A percentile compares a stretch with the other conserved stretches of the same genome.
These are phyloP conservation scores for Russula lepida DNA, from an alignment of 768 basidiomycete genomes.

Conservation along the genomic window DNA sequence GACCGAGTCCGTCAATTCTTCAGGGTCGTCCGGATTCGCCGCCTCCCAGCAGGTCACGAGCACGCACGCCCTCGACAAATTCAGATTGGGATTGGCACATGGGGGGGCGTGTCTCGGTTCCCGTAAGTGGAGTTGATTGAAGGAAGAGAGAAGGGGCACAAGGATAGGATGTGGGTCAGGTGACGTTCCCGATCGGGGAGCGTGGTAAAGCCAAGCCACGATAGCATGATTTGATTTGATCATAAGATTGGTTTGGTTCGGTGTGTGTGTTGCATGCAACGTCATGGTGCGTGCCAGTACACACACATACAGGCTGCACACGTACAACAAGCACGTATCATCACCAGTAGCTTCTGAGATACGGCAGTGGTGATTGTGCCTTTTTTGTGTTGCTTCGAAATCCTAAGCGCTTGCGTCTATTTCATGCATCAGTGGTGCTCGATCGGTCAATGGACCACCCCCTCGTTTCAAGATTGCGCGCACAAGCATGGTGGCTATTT, in stretches of 20 bases:
- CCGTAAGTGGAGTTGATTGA: background rate
- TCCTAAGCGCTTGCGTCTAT: background rate
- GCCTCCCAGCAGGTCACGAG: background rate
- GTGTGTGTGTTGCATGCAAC: too few species aligned
- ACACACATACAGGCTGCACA: too few species aligned
- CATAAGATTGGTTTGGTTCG: too few species aligned
- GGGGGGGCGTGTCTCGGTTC: background rate
- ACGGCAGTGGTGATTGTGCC: background rate
- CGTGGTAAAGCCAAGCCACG: too few species aligned
- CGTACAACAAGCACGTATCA: background rate
- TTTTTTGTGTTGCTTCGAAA: background rate
- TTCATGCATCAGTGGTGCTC: background rate
- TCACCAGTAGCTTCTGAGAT: background rate
- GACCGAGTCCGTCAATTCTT: background rate
- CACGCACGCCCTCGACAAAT: too few species aligned
- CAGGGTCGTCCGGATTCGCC: conserved; percentile 3
- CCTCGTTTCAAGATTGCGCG: too few species aligned
- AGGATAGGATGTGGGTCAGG: background rate
- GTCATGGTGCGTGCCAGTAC: too few species aligned
- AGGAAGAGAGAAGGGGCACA: background rate
- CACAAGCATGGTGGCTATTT: background rate
- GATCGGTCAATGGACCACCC: background rate
- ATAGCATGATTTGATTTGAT: too few species aligned
- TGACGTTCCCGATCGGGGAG: background rate
- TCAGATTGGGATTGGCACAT: background rate